Evolutionary conservation across 208 protist genomes (phyloP).

Genomic region (Leishmania tarentolae): DNA sequence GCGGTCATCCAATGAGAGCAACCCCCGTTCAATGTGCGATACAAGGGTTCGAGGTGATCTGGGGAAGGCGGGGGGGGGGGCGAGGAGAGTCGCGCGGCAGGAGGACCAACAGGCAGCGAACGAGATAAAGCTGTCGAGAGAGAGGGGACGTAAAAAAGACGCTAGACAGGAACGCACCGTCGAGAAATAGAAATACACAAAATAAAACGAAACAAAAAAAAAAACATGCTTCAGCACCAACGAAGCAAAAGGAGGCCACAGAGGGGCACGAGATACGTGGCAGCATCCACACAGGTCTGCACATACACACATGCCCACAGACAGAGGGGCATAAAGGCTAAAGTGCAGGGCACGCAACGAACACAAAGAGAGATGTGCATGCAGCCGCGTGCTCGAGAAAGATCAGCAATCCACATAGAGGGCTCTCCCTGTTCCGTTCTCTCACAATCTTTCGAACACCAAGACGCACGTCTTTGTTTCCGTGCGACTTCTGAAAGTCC

Average conservation of each 20-base stretch:
- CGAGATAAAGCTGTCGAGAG: not conserved
- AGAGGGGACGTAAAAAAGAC: not conserved
- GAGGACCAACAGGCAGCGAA: too few relatives aligned
- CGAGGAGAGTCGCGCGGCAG: not conserved
- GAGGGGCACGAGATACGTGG: not conserved
- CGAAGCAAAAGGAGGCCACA: not conserved
- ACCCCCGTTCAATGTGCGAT: not conserved
- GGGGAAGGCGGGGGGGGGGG: not conserved
- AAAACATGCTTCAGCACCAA: not conserved
- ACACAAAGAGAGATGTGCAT: not conserved
- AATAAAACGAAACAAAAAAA: not conserved
- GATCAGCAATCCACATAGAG: not conserved
- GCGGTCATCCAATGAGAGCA: not conserved
- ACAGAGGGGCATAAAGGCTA: not conserved
- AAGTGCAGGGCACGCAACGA: not conserved
- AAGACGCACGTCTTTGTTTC: not conserved
- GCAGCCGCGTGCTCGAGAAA: not conserved
- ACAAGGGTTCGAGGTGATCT: not conserved
- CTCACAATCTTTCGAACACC: not conserved
- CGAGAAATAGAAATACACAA: not conserved
- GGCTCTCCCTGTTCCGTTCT: not conserved
- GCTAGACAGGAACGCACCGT: not conserved
- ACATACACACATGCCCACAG: not conserved
- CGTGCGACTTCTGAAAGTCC: not conserved
- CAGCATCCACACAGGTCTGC: not conserved